Evolutionary conservation across 768 basidiomycete genomes (phyloP), one percentile per base, ranked within the genome.

Genomic region (Multifurca ochricompacta): DNA sequence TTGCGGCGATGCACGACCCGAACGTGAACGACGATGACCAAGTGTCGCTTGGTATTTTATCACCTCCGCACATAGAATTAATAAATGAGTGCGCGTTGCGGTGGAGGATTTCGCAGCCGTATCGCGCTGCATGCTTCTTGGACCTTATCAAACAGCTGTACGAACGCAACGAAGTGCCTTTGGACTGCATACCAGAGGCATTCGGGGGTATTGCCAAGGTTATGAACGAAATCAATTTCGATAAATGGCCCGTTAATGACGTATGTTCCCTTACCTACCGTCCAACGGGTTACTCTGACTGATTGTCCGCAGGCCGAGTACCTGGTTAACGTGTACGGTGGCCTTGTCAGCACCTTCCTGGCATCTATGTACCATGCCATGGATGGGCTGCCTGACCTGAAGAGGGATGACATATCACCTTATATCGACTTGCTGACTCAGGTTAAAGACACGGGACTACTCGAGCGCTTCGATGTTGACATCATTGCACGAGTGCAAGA

Each of bases 11-110:
- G 88, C 76, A 87, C 45, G 86, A 86, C 42, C 87, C 90, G 4
- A 87, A 88, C 53, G 85, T 97, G n/a, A 86, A 91, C 42, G 91
- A 92, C 61, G 87, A 91, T 62, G 91, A 97, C 61, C 93, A 98
- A 71, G 95, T 99, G 14, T 90, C 93, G 0, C 73, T 98, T 34
- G 89, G 91, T 6, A 97, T 99, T 53, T 70, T 99, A 16, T 91
- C 91, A 3, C 65, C 78, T 1, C 66, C 77, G 10, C 91, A 97
- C 65, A 74, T 91, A 37, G 86, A 88, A 53, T 73, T 99, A 34
- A 78, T 97, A 61, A 85, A 85, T 53, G 89, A 94, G 62, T 93
- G 91, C 62, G 91, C 91, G 3, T 61, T 87, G 55, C 77, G 91
- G 37, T 98, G 96, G 96, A 77, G 95, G 43, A 84, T 98, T 58